Evolutionary conservation across 306 rosid species (phyloP), one percentile per base, ranked within the genome.

Genomic region (Sicyos edulis): DNA sequence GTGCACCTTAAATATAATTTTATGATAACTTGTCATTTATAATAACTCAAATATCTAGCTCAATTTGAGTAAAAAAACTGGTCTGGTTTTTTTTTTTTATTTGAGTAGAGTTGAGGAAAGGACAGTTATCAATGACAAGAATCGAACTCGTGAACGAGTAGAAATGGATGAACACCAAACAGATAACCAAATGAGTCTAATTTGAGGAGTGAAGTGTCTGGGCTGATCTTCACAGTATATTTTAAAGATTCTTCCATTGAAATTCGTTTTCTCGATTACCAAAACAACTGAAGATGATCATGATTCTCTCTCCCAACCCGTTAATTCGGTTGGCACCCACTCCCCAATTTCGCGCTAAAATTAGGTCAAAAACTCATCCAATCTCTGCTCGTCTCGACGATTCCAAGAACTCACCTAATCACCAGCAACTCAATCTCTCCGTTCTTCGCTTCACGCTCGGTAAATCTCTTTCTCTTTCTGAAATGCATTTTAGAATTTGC

Each of bases 361-460:
- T 63, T 50, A 21, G 8, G 11, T 40, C n/a, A 66, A 86, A 80
- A 59, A 72, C 12, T 69, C 19, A 81, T 51, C 19, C 72, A 44
- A 53, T 85, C 71, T 80, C 85, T 24, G 80, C 89, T 59, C 80
- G 85, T 63, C 87, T 85, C 57, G 88, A 81, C 65, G 80, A 86
- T 83, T 82, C 92, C 37, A 77, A 75, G 21, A 76, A 78, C 74
- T 70, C 88, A 29, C 72, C 74, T 4, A 76, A 79, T 54, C 37
- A 32, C 4, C 82, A 78, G 44, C 85, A 87, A 66, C 86, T 93
- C 70, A 88, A 88, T 59, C 99, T 90, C 83, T 91, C 96, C 10
- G 89, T 91, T 32, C 95, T 91, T 75, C 95, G 99, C 42, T 93
- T 93, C 85, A 93, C 97, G 10, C 81, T 93, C 54, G 96, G 98